These are phyloP conservation scores for Vigna trinervia DNA, from an alignment of 306 rosid genomes.

Conservation along the genomic window DNA sequence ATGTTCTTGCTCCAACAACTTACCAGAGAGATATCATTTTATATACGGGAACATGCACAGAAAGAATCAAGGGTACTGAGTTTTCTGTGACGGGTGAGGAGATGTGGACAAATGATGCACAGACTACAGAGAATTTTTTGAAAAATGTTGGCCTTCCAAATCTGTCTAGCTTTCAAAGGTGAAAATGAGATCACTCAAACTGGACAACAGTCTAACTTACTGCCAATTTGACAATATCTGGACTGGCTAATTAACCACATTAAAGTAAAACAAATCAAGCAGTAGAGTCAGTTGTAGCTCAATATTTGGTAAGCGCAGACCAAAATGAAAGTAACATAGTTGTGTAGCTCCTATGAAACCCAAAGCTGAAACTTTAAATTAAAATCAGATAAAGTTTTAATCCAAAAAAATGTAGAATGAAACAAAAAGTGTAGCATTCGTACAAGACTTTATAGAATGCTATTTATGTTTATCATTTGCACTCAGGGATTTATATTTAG, in stretches of 20 bases:
- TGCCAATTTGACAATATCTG: not conserved
- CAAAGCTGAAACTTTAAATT: not conserved
- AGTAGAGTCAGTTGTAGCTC: slow-evolving; percentile 3
- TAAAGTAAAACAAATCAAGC: slow-evolving; percentile 11
- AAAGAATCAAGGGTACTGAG: not conserved
- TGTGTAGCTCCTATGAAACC: not conserved
- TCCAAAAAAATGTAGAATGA: not conserved
- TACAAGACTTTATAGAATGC: not conserved
- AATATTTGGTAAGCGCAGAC: not conserved
- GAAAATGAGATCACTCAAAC: slow-evolving; percentile 6
- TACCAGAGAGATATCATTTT: not conserved
- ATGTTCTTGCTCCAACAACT: not conserved
- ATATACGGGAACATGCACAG: not conserved
- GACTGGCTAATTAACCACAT: not conserved
- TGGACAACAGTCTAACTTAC: not conserved
- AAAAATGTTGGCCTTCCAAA: not conserved
- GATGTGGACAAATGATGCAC: not conserved
- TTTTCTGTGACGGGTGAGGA: not conserved
- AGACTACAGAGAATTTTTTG: not conserved
- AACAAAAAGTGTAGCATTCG: not conserved
- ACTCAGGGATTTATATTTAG: not conserved
- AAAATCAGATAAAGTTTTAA: not conserved
- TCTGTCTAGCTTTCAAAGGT: not conserved
- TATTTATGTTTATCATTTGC: not conserved
- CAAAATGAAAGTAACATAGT: not conserved